Conservation (phyloP, 305 asterid species). For the Ajuga reptans region DNA sequence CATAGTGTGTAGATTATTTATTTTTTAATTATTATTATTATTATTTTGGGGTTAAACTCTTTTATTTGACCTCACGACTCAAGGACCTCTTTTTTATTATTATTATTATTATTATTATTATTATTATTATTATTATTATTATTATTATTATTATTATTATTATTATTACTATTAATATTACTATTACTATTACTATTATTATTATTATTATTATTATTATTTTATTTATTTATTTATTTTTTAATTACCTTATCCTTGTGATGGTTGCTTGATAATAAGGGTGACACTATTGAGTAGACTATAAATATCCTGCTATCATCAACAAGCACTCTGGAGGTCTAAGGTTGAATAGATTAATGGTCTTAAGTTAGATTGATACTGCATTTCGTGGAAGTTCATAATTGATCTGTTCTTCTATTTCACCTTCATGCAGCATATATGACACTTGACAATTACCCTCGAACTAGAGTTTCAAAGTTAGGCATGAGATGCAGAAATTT, state of each 20-base stretch:
- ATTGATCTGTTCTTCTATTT: not conserved
- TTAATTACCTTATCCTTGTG: not conserved
- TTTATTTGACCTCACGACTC: not conserved
- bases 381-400: constrained; percentile 1
- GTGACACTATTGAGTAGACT: not conserved
- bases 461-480: not conserved
- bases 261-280: not conserved
- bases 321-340: not conserved
- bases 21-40: not conserved
- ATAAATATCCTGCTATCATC: constrained; percentile 6
- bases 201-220: too few species aligned
- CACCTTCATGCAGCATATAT: not conserved
- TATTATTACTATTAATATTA: too few species aligned
- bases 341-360: not conserved
- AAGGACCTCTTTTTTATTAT: not conserved
- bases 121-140: too few species aligned
- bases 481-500: constrained; percentile 11
- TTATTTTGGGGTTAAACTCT: not conserved
- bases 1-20: not conserved
- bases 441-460: not conserved
- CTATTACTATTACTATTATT: too few species aligned
- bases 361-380: not conserved
- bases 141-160: too few species aligned
- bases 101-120: too few species aligned
- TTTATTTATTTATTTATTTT: not conserved